Percentiles rank a stretch among this genome's conserved stretches.
Evolutionary conservation across 768 basidiomycete genomes (phyloP).

Genomic region (Leucocoprinus leucothites): DNA sequence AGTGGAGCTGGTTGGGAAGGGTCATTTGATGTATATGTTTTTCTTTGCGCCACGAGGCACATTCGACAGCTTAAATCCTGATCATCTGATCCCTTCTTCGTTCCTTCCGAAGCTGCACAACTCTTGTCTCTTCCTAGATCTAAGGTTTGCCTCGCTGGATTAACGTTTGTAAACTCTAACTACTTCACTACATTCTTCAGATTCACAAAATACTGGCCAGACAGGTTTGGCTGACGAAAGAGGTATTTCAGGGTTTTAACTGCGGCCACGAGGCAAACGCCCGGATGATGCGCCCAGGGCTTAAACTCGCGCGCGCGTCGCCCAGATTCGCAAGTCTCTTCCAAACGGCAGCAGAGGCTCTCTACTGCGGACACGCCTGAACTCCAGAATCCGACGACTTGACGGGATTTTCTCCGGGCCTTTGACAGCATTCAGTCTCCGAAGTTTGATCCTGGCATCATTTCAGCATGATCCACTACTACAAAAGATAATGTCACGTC

Average conservation of each 20-base stretch:
- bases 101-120: too few relatives aligned
- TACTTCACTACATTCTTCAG: neutral
- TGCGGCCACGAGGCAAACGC: neutral
- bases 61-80: slow-evolving; percentile 7
- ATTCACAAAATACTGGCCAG: too few relatives aligned
- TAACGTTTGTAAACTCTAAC: slow-evolving; percentile 6
- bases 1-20: slow-evolving; percentile 10
- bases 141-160: slow-evolving; percentile 4
- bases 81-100: slow-evolving; percentile 9
- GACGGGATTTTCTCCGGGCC: neutral
- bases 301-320: neutral
- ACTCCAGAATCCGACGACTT: slow-evolving; percentile 1
- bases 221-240: neutral
- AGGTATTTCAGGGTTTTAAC: neutral
- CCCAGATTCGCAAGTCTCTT: neutral
- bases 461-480: neutral
- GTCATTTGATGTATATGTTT: slow-evolving; percentile 8
- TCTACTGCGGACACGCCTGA: neutral
- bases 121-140: neutral
- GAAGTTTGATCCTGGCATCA: neutral
- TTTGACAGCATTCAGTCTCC: neutral
- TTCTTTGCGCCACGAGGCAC: slow-evolving; percentile 7
- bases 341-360: neutral
- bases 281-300: neutral
- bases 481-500: neutral